phyloP scores from a whole-genome alignment of 140 eudicot species.

The Anethum foeniculum region DNA sequence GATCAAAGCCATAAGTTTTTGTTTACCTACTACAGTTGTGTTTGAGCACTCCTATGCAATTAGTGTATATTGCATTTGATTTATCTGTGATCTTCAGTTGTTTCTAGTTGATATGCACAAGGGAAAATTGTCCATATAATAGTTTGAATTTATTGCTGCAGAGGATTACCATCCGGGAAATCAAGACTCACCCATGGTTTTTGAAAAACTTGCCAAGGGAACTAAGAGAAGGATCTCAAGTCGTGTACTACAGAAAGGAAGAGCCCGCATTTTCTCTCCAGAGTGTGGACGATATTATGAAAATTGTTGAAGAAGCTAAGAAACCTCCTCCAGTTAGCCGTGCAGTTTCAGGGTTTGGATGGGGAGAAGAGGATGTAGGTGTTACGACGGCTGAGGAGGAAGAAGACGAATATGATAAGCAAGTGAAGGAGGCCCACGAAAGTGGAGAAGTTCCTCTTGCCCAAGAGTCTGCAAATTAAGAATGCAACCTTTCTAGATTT shows the following conservation, averaged over 20 bases:
- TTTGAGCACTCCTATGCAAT: not conserved
- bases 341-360: constrained; percentile 63
- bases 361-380: constrained; percentile 38
- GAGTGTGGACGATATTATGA: constrained; percentile 73
- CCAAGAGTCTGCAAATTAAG: constrained; percentile 11
- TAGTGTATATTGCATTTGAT: not conserved
- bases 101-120: not conserved
- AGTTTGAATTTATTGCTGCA: constrained; percentile 16
- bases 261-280: constrained; percentile 81
- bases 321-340: constrained; percentile 70
- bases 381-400: constrained; percentile 45
- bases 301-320: constrained; percentile 77
- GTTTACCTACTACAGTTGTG: not conserved
- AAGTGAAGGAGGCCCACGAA: constrained; percentile 72
- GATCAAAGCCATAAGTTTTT: not conserved
- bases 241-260: constrained; percentile 65
- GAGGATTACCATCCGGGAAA: constrained; percentile 76
- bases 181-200: constrained; percentile 90
- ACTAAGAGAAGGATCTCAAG: constrained; percentile 71
- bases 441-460: constrained; percentile 66
- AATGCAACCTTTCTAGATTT: not conserved
- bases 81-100: not conserved
- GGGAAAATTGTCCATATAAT: not conserved
- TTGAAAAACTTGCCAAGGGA: constrained; percentile 88
- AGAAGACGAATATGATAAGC: constrained; percentile 81